These are phyloP conservation scores for Phytophthora citrophthora DNA, from an alignment of 352 stramenopile genomes.

Conservation along the genomic window DNA sequence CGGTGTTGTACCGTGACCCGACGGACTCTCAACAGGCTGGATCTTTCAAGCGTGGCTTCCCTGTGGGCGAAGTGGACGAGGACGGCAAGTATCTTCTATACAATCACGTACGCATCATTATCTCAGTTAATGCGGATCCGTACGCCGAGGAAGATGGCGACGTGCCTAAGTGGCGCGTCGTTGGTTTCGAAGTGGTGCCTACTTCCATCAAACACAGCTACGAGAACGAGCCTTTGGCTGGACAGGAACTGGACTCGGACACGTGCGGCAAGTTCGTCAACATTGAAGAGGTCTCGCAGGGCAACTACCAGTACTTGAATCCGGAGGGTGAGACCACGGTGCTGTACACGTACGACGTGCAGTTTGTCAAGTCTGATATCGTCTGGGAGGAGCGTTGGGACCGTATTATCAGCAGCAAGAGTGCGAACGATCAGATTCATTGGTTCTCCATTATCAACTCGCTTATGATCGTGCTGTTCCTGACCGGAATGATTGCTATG, in stretches of 20 bases:
- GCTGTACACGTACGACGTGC: conserved; percentile 99
- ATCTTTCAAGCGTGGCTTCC: conserved; percentile 91
- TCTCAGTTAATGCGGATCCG: conserved; percentile 92
- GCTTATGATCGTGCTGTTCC: conserved; percentile 99
- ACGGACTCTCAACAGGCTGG: conserved; percentile 68
- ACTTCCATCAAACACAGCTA: conserved; percentile 95
- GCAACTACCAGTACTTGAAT: conserved; percentile 88
- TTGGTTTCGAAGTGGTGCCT: conserved; percentile 97
- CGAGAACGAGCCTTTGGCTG: conserved; percentile 82
- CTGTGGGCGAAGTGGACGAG: conserved; percentile 92
- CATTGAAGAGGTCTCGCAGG: conserved; percentile 78
- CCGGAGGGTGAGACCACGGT: conserved; percentile 80
- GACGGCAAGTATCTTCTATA: conserved; percentile 95
- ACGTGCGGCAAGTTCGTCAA: conserved; percentile 92
- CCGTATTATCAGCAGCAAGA: conserved; percentile 97
- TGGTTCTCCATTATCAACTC: conserved; percentile 99
- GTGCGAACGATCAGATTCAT: conserved; percentile 98
- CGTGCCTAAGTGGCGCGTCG: conserved; percentile 87
- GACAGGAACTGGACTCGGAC: conserved; percentile 80
- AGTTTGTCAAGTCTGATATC: conserved; percentile 95
- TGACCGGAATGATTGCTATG: conserved; percentile 99
- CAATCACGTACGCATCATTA: conserved; percentile 98
- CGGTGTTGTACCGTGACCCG: conserved; percentile 86
- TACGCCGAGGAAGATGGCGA: conserved; percentile 66
- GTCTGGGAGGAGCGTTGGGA: conserved; percentile 99